Conservation (phyloP, 1,139 yeast species). For the Lodderomyces theae region DNA sequence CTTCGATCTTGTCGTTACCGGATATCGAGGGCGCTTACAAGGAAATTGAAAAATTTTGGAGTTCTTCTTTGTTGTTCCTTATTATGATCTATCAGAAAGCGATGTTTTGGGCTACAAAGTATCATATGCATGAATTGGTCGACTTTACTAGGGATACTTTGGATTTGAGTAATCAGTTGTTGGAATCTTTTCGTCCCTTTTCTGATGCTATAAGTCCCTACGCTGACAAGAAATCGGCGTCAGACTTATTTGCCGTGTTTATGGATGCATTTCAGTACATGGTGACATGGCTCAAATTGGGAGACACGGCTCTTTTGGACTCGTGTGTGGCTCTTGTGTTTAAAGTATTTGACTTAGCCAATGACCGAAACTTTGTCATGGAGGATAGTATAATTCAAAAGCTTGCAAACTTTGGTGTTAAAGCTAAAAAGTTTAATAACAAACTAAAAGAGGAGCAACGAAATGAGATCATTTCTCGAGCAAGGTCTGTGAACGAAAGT, state of each 20-base stretch:
- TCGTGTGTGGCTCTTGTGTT: conserved; percentile 74
- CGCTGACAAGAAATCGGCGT: conserved; percentile 14
- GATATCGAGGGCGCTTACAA: conserved; percentile 12
- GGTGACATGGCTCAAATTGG: conserved; percentile 76
- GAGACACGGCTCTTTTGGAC: conserved; percentile 70
- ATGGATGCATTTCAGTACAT: conserved; percentile 57
- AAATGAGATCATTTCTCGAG: conserved; percentile 53
- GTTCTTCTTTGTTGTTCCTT: conserved; percentile 65
- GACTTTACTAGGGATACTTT: conserved; percentile 86
- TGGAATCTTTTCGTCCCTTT: conserved; percentile 63
- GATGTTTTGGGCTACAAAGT: conserved; percentile 67
- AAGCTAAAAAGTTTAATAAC: conserved; percentile 64
- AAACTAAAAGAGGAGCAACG: conserved; percentile 61
- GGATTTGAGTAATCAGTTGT: conserved; percentile 67
- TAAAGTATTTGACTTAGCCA: conserved; percentile 63
- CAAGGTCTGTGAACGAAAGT: conserved; percentile 49
- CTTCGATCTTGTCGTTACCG: conserved; percentile 39
- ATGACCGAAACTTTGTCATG: conserved; percentile 46
- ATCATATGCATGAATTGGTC: conserved; percentile 55
- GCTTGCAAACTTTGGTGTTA: conserved; percentile 63
- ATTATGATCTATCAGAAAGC: conserved; percentile 68
- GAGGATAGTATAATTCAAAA: conserved; percentile 47
- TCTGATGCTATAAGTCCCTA: conserved; percentile 29
- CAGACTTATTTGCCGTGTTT: conserved; percentile 30
- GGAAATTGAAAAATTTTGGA: conserved; percentile 54